Evolutionary conservation across 2,329 filamentous ascomycete species (phyloP), one percentile per base, ranked within the genome.

Genomic region (Pyrenochaeta sp.): DNA sequence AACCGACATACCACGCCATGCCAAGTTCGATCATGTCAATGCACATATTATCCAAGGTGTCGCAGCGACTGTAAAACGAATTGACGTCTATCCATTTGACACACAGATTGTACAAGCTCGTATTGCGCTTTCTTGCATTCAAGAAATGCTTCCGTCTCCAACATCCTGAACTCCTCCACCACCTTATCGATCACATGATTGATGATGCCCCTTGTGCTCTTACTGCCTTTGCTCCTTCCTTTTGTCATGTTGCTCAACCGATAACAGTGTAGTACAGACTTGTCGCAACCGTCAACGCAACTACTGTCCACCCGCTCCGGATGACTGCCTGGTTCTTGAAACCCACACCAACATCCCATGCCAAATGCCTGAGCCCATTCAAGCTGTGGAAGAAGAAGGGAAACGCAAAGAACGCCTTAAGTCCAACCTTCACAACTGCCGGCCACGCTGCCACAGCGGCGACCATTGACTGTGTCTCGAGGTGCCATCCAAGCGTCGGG

Each of bases 361-460:
- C 70, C 80, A 91, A 80, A 83, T 91, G 88, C 71, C 89, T 84
- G 17, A 91, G 31, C n/a, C 88, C 89, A 71, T 90, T 90, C 67
- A 88, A 79, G 56, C 72, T 77, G 76, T 91, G 89, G 77, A 84
- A 91, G 44, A 85, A 85, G 74, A 91, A 90, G 3, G 87, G 87
- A 60, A 86, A 75, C 14, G 87, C 86, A 36, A 88, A 65, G 29
- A 78, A 69, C 36, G 82, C 75, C 79, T 91, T 91, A 18, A 86
- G 69, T 15, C 74, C 64, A 18, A 88, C 66, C 79, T 91, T 89
- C 23, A 81, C 79, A 14, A 79, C 76, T 9, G 85, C 56, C 1
- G 87, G 87, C 75, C 87, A 83, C 37, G 83, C 79, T 6, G 82
- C 88, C 70, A 91, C 87, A 20, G 83, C 81, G 30, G 87, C 87